Conservation (phyloP, 78 protist genomes). For the Protostelium mycophagum region DNA sequence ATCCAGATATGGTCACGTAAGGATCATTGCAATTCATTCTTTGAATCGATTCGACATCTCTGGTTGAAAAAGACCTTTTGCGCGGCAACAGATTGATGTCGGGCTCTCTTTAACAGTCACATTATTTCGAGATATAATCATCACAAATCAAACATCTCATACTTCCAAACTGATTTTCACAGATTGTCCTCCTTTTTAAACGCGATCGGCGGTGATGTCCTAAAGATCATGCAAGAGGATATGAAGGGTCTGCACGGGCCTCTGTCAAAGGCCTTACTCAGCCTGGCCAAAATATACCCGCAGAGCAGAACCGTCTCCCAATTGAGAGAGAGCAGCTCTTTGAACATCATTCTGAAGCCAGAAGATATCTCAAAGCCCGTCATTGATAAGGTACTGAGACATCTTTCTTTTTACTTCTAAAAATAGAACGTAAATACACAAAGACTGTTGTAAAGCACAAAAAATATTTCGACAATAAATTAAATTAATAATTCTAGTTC, state of each 20-base stretch:
- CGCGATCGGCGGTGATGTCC: conserved; percentile 18
- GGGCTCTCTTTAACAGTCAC: no score
- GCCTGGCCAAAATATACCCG: conserved; percentile 20
- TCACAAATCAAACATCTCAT: conserved; percentile 9
- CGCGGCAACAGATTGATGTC: no score
- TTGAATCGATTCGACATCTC: background rate
- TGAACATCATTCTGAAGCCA: conserved; percentile 58
- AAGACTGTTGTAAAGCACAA: no score
- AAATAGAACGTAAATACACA: no score
- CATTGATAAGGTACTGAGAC: background rate
- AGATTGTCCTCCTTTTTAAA: conserved; percentile 14
- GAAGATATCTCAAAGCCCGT: conserved; percentile 57
- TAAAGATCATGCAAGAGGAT: conserved; percentile 46
- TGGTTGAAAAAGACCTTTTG: no score
- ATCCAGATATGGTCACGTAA: background rate
- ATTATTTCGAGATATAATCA: conserved; percentile 25
- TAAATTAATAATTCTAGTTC: conserved; percentile 21
- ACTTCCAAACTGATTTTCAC: conserved; percentile 22
- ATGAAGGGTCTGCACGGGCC: conserved; percentile 46
- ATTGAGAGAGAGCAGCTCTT: conserved; percentile 43
- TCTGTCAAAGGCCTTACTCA: conserved; percentile 16
- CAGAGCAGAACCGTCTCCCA: conserved; percentile 35
- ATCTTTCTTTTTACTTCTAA: no score
- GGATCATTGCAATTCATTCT: background rate
- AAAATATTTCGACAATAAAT: background rate